phyloP scores from a whole-genome alignment of 2,329 filamentous ascomycete species.

The Paecilomyces fulvus region DNA sequence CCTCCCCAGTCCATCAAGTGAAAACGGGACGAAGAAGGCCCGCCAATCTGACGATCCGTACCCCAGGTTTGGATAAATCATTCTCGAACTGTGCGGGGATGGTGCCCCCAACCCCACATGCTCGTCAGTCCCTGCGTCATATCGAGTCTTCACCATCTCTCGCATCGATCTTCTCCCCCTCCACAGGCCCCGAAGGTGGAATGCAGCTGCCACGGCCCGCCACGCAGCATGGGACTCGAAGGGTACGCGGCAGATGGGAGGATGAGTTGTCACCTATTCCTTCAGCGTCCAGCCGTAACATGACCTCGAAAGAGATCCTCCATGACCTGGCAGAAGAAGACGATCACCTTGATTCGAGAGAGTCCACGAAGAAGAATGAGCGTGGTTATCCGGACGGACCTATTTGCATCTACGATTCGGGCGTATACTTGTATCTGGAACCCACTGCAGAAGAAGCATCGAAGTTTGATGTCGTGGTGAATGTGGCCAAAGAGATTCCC shows the following conservation, averaged over 20 bases:
- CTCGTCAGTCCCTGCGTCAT: slow-evolving; percentile 48
- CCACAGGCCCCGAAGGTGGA: slow-evolving; percentile 40
- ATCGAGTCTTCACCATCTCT: slow-evolving; percentile 56
- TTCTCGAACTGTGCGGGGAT: slow-evolving; percentile 42
- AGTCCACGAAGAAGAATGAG: slow-evolving; percentile 54
- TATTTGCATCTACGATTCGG: slow-evolving; percentile 54
- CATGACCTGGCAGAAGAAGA: slow-evolving; percentile 46
- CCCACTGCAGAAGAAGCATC: slow-evolving; percentile 52
- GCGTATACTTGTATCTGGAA: slow-evolving; percentile 55
- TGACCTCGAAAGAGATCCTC: slow-evolving; percentile 22
- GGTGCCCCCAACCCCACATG: slow-evolving; percentile 51
- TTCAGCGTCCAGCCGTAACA: slow-evolving; percentile 19
- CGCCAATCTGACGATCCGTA: slow-evolving; percentile 53
- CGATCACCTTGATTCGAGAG: slow-evolving; percentile 38
- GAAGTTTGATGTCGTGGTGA: slow-evolving; percentile 55
- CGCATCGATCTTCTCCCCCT: slow-evolving; percentile 44
- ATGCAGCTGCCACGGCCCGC: slow-evolving; percentile 41
- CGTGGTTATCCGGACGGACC: slow-evolving; percentile 57
- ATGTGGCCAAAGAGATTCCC: slow-evolving; percentile 57
- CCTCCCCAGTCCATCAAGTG: slow-evolving; percentile 50
- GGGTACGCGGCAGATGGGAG: slow-evolving; percentile 20
- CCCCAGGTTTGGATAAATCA: slow-evolving; percentile 42
- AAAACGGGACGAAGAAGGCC: slow-evolving; percentile 48
- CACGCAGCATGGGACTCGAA: slow-evolving; percentile 22
- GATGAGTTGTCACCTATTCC: slow-evolving; percentile 20